Evolutionary conservation across 2,329 filamentous ascomycete genomes (phyloP).

Genomic region (Diaporthe nobilis): DNA sequence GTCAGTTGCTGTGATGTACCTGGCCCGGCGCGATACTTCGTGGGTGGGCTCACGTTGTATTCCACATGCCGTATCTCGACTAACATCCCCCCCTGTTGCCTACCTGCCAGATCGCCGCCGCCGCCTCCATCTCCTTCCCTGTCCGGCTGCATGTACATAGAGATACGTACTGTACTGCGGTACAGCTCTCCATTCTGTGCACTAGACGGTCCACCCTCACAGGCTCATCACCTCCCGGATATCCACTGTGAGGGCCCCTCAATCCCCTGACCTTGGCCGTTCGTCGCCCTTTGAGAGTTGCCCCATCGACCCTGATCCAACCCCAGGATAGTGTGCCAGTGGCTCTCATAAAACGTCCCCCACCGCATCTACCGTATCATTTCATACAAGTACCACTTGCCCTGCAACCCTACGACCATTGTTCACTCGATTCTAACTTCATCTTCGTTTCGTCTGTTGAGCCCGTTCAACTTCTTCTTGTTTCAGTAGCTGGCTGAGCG

Average conservation of each 20-base stretch:
- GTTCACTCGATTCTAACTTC: slow-evolving; percentile 49
- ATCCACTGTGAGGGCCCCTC: slow-evolving; percentile 42
- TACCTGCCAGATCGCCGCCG: slow-evolving; percentile 55
- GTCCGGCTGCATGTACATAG: slow-evolving; percentile 59
- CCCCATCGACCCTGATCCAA: slow-evolving; percentile 52
- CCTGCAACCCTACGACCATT: slow-evolving; percentile 56
- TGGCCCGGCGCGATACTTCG: slow-evolving; percentile 35
- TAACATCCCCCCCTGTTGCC: slow-evolving; percentile 43
- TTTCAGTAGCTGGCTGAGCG: slow-evolving; percentile 39
- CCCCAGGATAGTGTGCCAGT: slow-evolving; percentile 63
- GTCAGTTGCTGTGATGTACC: slow-evolving; percentile 37
- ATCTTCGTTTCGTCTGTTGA: slow-evolving; percentile 47
- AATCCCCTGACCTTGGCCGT: slow-evolving; percentile 48
- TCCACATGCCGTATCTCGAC: slow-evolving; percentile 42
- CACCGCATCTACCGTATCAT: slow-evolving; percentile 64
- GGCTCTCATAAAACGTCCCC: slow-evolving; percentile 63
- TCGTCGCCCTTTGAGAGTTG: slow-evolving; percentile 41
- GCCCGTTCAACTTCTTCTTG: slow-evolving; percentile 42
- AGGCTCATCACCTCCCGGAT: slow-evolving; percentile 39
- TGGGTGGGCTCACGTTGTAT: slow-evolving; percentile 40
- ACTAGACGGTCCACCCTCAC: slow-evolving; percentile 47
- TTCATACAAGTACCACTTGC: slow-evolving; percentile 64
- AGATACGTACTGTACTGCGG: slow-evolving; percentile 41
- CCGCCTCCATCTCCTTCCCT: slow-evolving; percentile 63
- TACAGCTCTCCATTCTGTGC: slow-evolving; percentile 53